Conservation (phyloP, 129 eudicot genomes). For the Ambrosia artemisiifolia region DNA sequence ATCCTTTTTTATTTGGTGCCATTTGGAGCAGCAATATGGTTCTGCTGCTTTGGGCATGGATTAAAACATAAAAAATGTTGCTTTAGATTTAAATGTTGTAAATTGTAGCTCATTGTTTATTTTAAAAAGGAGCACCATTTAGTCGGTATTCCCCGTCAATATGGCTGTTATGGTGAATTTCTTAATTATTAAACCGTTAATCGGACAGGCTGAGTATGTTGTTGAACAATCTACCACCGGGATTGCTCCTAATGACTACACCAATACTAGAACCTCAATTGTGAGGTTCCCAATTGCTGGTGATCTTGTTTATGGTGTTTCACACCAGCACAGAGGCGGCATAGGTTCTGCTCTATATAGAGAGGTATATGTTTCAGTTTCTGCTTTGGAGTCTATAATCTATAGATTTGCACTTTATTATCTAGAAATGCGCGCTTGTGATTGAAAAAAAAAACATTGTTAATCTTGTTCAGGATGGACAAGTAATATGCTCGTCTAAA, state of each 20-base stretch:
- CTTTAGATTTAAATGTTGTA: too few relatives aligned
- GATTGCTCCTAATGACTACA: constrained; percentile 34
- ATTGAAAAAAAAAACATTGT: neutral
- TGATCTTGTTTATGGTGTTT: constrained; percentile 67
- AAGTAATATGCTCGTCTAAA: constrained; percentile 53
- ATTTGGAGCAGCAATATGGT: too few relatives aligned
- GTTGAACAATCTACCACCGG: constrained; percentile 31
- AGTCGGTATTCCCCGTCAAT: too few relatives aligned
- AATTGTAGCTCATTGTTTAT: too few relatives aligned
- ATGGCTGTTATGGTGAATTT: too few relatives aligned
- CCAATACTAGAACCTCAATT: constrained; percentile 33
- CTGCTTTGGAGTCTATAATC: neutral
- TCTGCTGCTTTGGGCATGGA: too few relatives aligned
- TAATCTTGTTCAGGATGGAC: constrained; percentile 51
- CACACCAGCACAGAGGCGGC: constrained; percentile 72
- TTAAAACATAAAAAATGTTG: too few relatives aligned
- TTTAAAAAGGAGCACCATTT: too few relatives aligned
- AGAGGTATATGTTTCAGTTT: constrained; percentile 34
- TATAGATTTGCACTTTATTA: neutral
- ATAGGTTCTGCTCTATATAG: constrained; percentile 57
- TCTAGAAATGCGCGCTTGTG: neutral
- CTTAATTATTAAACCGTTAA: neutral
- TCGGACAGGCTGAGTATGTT: constrained; percentile 49
- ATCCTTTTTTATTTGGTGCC: too few relatives aligned
- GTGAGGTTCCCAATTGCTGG: constrained; percentile 53